These are phyloP conservation scores for Mrakia frigida DNA, from an alignment of 768 basidiomycete species.

Conservation along the genomic window DNA sequence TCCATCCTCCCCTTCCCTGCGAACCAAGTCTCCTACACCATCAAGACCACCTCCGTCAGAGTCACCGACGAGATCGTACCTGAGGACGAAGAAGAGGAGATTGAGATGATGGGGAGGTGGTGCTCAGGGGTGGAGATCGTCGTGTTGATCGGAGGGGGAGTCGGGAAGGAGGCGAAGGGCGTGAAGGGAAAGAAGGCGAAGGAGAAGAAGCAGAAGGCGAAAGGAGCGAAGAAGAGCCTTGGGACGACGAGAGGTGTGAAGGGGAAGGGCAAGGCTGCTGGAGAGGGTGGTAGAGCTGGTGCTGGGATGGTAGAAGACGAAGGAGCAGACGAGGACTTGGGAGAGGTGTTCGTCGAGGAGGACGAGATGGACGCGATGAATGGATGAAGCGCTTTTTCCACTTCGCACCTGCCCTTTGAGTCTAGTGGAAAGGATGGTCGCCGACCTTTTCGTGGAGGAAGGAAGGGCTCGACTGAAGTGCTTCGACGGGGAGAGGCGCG, in stretches of 20 bases:
- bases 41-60: constrained; percentile 29
- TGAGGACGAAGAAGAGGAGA: constrained; percentile 39
- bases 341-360: not conserved
- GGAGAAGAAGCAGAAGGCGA: not conserved
- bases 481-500: no score
- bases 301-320: no score
- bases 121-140: constrained; percentile 24
- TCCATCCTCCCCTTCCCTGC: constrained; percentile 43
- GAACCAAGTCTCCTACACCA: constrained; percentile 39
- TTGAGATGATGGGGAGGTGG: constrained; percentile 15
- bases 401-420: no score
- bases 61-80: constrained; percentile 40
- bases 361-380: constrained; percentile 33
- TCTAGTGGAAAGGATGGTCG: no score
- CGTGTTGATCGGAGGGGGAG: constrained; percentile 12
- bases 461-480: no score
- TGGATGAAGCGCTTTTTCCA: constrained; percentile 4
- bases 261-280: not conserved
- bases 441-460: no score
- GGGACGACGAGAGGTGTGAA: not conserved
- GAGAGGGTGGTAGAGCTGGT: not conserved
- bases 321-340: not conserved
- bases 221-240: no score
- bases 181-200: not conserved
- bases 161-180: not conserved